These are phyloP conservation scores for Sisymbrium irio DNA, from an alignment of 345 rosid species.

Conservation along the genomic window DNA sequence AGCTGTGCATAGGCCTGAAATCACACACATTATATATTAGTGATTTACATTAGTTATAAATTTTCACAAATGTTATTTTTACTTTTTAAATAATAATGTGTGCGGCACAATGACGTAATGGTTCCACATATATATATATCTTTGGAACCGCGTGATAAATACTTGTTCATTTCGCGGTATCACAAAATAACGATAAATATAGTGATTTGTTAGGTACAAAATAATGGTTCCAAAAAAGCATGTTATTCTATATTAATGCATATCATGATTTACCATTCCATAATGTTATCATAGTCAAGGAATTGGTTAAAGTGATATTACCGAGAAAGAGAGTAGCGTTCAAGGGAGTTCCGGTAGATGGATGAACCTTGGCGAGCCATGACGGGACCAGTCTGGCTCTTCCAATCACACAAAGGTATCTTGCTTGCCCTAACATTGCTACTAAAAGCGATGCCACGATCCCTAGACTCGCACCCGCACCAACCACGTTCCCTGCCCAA, in stretches of 20 bases:
- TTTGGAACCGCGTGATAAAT: too few relatives aligned
- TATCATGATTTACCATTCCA: neutral
- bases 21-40: too few relatives aligned
- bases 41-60: neutral
- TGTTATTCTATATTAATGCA: neutral
- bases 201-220: too few relatives aligned
- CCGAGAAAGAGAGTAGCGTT: constrained; percentile 95
- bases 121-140: neutral
- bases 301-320: constrained; percentile 27
- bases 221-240: too few relatives aligned
- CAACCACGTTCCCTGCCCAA: constrained; percentile 89
- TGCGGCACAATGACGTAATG: neutral
- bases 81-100: too few relatives aligned
- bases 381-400: constrained; percentile 84
- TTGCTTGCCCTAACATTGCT: constrained; percentile 97
- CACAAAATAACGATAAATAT: too few relatives aligned
- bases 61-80: neutral
- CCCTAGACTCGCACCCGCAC: constrained; percentile 93
- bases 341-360: constrained; percentile 91
- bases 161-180: too few relatives aligned
- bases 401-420: constrained; percentile 91
- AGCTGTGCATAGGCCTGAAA: constrained; percentile 89
- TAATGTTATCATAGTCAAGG: neutral
- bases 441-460: constrained; percentile 92
- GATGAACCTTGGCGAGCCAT: constrained; percentile 91